phyloP scores from a whole-genome alignment of 140 eudicot genomes.

The Stevia rebaudiana region DNA sequence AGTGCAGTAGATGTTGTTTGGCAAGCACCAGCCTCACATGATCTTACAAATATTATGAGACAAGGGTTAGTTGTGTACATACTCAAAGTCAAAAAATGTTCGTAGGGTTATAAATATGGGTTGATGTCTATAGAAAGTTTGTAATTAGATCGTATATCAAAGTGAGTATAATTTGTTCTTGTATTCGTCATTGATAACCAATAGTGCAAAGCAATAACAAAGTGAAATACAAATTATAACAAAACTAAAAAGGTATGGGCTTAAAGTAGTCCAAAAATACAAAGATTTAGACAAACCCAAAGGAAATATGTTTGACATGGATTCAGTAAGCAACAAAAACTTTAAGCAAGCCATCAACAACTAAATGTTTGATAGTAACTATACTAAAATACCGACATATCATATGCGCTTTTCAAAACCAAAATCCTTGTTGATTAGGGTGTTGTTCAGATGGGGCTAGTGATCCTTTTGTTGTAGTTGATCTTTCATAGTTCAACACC shows the following conservation, averaged over 20 bases:
- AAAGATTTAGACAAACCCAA: neutral
- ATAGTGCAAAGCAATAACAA: neutral
- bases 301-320: neutral
- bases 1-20: too few species aligned
- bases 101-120: too few species aligned
- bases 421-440: slow-evolving; percentile 9
- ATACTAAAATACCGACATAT: neutral
- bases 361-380: neutral
- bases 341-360: neutral
- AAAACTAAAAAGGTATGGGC: neutral
- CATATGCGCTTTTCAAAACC: slow-evolving; percentile 8
- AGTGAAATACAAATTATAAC: neutral
- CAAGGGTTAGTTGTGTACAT: too few species aligned
- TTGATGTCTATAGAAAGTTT: too few species aligned
- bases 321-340: neutral
- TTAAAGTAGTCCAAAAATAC: neutral
- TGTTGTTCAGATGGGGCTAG: neutral
- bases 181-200: too few species aligned
- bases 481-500: neutral
- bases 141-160: too few species aligned
- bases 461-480: neutral
- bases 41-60: too few species aligned
- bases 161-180: too few species aligned
- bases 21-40: too few species aligned
- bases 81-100: too few species aligned